Conservation (phyloP, 768 basidiomycete genomes). For the Amanita jacksonii region DNA sequence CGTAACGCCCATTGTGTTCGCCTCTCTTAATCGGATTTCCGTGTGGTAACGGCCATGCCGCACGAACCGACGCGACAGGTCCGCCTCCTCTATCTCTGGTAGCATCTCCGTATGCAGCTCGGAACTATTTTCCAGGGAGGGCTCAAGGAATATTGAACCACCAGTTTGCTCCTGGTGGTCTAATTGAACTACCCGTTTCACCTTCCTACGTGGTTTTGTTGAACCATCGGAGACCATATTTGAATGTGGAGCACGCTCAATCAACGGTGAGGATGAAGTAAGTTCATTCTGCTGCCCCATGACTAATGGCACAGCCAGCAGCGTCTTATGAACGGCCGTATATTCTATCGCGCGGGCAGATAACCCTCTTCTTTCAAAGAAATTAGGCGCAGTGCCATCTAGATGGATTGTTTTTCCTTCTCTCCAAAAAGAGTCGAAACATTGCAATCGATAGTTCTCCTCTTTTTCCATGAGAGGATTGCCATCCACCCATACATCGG, state of each 20-base stretch:
- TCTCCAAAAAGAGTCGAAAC: constrained; percentile 77
- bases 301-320: too few species aligned
- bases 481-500: constrained; percentile 75
- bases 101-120: too few species aligned
- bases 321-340: background rate
- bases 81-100: background rate
- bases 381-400: constrained; percentile 63
- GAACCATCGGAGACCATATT: too few species aligned
- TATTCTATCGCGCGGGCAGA: constrained; percentile 8
- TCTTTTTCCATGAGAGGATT: constrained; percentile 75
- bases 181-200: background rate
- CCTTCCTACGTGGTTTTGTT: background rate
- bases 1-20: background rate
- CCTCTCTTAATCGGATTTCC: background rate
- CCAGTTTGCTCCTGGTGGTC: too few species aligned
- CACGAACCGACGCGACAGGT: background rate
- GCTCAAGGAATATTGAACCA: too few species aligned
- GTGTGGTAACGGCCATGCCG: background rate
- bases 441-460: constrained; percentile 63
- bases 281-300: background rate
- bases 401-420: constrained; percentile 74
- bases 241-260: too few species aligned
- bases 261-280: too few species aligned
- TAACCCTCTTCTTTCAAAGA: constrained; percentile 61
- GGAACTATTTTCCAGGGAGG: background rate